phyloP scores from a whole-genome alignment of 345 rosid species.

The Rubroshorea leprosula region DNA sequence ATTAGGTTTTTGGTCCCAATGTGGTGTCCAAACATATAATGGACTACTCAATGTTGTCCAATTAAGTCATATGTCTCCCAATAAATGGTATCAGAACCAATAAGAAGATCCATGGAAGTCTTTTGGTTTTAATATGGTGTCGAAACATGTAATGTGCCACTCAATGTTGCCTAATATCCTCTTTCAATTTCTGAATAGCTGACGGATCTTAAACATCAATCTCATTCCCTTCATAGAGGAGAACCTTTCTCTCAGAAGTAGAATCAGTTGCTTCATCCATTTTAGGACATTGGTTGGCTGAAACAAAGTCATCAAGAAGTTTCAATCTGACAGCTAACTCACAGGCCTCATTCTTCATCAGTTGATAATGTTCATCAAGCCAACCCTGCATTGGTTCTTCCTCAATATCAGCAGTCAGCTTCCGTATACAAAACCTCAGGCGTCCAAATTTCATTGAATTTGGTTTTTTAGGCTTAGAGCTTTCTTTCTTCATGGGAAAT shows the following conservation, averaged over 20 bases:
- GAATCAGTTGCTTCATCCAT: conserved; percentile 49
- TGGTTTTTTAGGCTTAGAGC: conserved; percentile 61
- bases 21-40: too few species aligned
- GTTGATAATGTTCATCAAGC: conserved; percentile 91
- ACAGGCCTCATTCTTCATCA: conserved; percentile 76
- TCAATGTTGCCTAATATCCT: too few species aligned
- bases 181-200: conserved; percentile 38
- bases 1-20: too few species aligned
- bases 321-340: conserved; percentile 90
- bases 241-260: conserved; percentile 39
- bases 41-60: too few species aligned
- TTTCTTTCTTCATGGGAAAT: conserved; percentile 56
- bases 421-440: conserved; percentile 68
- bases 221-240: conserved; percentile 49
- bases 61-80: too few species aligned
- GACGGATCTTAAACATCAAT: conserved; percentile 57
- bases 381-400: conserved; percentile 98
- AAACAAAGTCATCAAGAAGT: conserved; percentile 62
- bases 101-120: too few species aligned
- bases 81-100: too few species aligned
- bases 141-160: too few species aligned
- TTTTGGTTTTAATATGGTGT: too few species aligned
- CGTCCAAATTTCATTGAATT: conserved; percentile 67
- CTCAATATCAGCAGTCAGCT: conserved; percentile 78
- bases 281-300: conserved; percentile 35